Conservation (phyloP, 129 eudicot species). For the Erigeron canadensis region DNA sequence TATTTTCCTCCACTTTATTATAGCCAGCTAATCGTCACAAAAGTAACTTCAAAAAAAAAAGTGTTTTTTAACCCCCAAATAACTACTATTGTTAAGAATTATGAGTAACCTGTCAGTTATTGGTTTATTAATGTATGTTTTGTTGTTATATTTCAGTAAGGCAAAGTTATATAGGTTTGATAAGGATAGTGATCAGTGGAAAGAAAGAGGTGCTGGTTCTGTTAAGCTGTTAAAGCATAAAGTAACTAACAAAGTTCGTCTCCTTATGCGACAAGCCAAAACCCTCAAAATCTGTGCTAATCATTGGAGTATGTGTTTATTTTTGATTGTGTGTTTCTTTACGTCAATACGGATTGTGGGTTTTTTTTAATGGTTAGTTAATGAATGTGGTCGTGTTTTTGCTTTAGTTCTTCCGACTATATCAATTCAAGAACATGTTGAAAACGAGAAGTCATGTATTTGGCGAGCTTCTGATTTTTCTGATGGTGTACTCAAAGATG, state of each 20-base stretch:
- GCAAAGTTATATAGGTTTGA: constrained; percentile 10
- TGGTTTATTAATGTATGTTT: not conserved
- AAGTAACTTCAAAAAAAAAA: too few species aligned
- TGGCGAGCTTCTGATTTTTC: constrained; percentile 22
- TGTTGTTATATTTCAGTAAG: not conserved
- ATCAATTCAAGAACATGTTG: constrained; percentile 8
- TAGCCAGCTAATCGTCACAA: not conserved
- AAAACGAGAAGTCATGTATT: constrained; percentile 15
- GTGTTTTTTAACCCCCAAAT: too few species aligned
- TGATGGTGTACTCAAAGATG: constrained; percentile 17
- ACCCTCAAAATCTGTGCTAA: constrained; percentile 15
- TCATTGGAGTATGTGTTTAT: not conserved
- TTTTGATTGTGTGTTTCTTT: not conserved
- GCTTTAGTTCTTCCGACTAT: not conserved
- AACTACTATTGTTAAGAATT: not conserved
- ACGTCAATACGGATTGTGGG: too few species aligned
- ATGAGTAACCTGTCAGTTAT: not conserved
- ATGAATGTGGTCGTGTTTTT: not conserved
- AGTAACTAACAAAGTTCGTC: not conserved
- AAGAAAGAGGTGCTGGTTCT: constrained; percentile 22
- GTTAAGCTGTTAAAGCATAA: constrained; percentile 13
- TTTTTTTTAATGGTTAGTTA: not conserved
- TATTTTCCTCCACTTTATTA: too few species aligned
- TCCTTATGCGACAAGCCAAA: constrained; percentile 12
- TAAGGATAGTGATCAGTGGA: constrained; percentile 15